Evolutionary conservation across 225 moss, liverwort and hornwort genomes (phyloP).

Genomic region (Lunularia cruciata): DNA sequence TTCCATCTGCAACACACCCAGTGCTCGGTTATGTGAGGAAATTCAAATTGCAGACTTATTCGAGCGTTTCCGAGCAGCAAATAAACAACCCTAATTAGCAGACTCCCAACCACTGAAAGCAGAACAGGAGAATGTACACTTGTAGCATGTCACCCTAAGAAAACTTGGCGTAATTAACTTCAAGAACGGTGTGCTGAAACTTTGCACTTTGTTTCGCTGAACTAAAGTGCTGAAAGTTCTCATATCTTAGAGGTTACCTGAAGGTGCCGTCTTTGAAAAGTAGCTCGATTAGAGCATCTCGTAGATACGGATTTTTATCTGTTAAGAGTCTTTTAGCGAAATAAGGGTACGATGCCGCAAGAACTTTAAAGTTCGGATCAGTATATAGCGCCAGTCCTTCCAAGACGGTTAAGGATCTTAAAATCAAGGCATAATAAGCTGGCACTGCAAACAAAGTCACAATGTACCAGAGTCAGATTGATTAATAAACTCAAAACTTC

Average conservation of each 20-base stretch:
- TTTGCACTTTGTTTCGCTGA: no score
- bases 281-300: conserved; percentile 86
- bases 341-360: conserved; percentile 94
- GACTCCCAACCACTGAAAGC: no score
- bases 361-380: conserved; percentile 91
- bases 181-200: not conserved
- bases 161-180: no score
- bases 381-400: conserved; percentile 89
- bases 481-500: not conserved
- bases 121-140: no score
- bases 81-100: no score
- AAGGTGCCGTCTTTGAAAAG: conserved; percentile 90
- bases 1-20: conserved; percentile 68
- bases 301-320: conserved; percentile 79
- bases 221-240: not conserved
- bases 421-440: conserved; percentile 94
- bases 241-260: conserved; percentile 46
- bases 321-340: conserved; percentile 93
- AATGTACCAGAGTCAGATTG: conserved; percentile 9
- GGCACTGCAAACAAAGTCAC: conserved; percentile 64
- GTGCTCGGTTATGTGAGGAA: no score
- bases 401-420: conserved; percentile 90
- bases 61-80: no score
- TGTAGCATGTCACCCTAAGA: no score
- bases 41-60: no score